Evolutionary conservation across 352 stramenopile species (phyloP).

Genomic region (Aphanomyces stellatus): DNA sequence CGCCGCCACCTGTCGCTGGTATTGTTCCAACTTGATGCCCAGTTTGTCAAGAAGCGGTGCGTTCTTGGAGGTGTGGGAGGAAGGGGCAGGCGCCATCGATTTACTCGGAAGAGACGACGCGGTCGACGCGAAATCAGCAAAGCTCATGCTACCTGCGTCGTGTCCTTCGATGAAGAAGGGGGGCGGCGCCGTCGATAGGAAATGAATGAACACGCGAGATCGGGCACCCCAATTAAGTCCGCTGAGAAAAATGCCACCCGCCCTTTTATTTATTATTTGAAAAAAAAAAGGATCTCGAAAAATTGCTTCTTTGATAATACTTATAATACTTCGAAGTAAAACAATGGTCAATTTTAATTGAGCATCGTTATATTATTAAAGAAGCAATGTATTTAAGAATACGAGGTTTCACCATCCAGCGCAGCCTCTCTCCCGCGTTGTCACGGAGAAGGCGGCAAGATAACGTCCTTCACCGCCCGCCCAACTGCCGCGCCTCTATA

Average conservation of each 20-base stretch:
- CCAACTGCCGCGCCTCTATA: too few relatives aligned
- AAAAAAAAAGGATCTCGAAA: too few relatives aligned
- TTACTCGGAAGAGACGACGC: not conserved
- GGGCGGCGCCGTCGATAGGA: not conserved
- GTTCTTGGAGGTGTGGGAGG: not conserved
- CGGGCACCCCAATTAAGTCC: not conserved
- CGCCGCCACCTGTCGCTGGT: conserved; percentile 69
- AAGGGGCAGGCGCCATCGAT: not conserved
- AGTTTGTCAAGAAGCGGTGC: conserved; percentile 2
- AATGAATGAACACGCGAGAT: not conserved
- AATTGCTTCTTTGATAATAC: too few relatives aligned
- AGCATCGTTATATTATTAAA: too few relatives aligned
- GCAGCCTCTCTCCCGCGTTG: too few relatives aligned
- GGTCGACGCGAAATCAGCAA: conserved; percentile 13
- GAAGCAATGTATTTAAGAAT: too few relatives aligned
- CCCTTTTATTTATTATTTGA: too few relatives aligned
- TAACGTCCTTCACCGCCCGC: too few relatives aligned
- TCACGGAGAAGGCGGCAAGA: too few relatives aligned
- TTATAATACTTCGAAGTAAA: too few relatives aligned
- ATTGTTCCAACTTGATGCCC: conserved; percentile 59
- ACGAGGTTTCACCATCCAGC: too few relatives aligned
- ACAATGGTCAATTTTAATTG: too few relatives aligned
- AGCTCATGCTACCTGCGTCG: conserved; percentile 4
- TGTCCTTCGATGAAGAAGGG: not conserved
- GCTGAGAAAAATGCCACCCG: not conserved